Percentiles rank a stretch among this genome's conserved stretches.
Conservation (phyloP, 2,329 filamentous ascomycete species). For the Diaporthe citrichinensis region DNA sequence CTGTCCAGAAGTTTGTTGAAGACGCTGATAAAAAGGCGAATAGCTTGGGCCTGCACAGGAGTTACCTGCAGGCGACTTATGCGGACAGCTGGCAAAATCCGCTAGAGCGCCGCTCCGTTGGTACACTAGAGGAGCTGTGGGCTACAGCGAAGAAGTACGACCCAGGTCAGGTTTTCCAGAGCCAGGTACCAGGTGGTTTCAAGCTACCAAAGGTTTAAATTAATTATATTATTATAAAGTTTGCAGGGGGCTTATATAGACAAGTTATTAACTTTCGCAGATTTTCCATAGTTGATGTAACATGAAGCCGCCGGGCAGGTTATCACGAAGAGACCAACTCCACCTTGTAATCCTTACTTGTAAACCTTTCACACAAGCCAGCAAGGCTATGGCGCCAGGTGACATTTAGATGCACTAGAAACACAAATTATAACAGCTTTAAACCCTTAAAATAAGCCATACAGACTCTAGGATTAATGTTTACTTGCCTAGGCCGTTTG, state of each 20-base stretch:
- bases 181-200: conserved; percentile 7
- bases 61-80: conserved; percentile 5
- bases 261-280: not conserved
- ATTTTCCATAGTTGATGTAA: no score
- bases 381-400: no score
- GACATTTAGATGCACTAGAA: no score
- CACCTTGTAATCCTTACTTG: no score
- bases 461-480: no score
- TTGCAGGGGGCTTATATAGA: no score
- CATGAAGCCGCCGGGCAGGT: not conserved
- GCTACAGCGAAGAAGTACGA: conserved; percentile 10
- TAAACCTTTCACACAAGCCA: no score
- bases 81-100: conserved; percentile 22
- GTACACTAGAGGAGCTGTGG: conserved; percentile 7
- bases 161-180: conserved; percentile 17
- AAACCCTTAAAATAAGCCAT: no score
- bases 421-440: no score
- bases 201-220: not conserved
- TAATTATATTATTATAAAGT: no score
- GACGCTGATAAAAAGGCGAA: not conserved
- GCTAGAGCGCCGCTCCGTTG: conserved; percentile 12
- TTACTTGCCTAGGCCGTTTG: no score
- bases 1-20: not conserved
- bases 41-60: not conserved
- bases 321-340: not conserved